Base-by-base conservation (phyloP, 768 basidiomycete species). In the Strobilomyces echinocephalus region DNA sequence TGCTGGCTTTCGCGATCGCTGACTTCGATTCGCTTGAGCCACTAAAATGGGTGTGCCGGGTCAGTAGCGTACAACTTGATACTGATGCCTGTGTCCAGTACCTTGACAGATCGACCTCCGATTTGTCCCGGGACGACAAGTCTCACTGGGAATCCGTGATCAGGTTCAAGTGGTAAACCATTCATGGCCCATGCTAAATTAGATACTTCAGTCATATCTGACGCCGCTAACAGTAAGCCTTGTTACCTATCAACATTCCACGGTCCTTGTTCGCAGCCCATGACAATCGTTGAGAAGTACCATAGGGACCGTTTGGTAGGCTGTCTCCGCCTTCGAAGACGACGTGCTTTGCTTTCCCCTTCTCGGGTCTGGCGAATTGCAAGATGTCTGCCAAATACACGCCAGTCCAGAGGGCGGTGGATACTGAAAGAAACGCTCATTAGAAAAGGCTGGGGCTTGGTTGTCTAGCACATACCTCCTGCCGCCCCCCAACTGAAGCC, bases 121-220 rank as follows among this genome's bases (percentile, higher is more conserved):
- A 86, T 84, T 50, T 82, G 78, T 5, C 80, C 80, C 0, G 84
- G 83, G 0, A 85, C 73, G 54, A 86, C 72, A 5, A 84, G 64
- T n/a, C 84, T 74, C n/a, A 86, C 60, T 1, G 84, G 84, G 58
- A 75, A 83, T 11, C 84, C 84, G 54, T 87, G 84, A 57, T 85
- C 84, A 6, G 82, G 82, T 43, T 77, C 75, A 8, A 86, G 64
- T 58, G 77, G 74, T 21, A 76, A 64, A 2, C 83, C 83, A 52
- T 84, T 84, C 82, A 84, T 83, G 14, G 73, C 76, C 80, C 81
- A 77, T 8, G 73, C 73, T 67, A 16, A 36, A 44, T 26, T 21
- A 20, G 0, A 4, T 8, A 16, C 38, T 40, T 46, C n/a, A 52
- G 0, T 35, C 46, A 31, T 21, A 20, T 24, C 28, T 42, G 20